Base-by-base conservation (phyloP, 768 basidiomycete species). In the Podaxis sp. region DNA sequence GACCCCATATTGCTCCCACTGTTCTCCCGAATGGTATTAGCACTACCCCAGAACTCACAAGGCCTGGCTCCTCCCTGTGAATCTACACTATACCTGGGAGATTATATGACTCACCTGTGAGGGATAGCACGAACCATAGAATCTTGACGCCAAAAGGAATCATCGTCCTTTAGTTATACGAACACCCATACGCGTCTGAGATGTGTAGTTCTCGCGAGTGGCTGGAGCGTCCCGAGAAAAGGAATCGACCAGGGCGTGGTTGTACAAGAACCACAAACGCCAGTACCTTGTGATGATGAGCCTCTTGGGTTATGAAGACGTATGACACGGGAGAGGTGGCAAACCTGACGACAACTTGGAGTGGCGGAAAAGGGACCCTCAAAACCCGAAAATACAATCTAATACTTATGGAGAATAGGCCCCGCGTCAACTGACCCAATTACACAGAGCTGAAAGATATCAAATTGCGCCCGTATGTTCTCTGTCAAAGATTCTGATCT, bases 61-160 rank as follows among this genome's bases (percentile, higher is more conserved):
- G 70, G 24, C 87, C 87, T 88, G 63, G 26, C 38, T 58, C 57
- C 28, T 30, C n/a, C 52, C 28, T 33, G 64, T 54, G 33, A 57
- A 57, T 55, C 24, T 48, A 19, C 54, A 24, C 48, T 5, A 12
- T 30, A 1, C 22, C 8, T 30, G 24, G 2, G 46, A 48, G 17
- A 39, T 26, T 58, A 51, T 38, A 44, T n/a, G 40, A 69, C 77
- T 57, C 63, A 86, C 87, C 86, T 66, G 79, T 74, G 22, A 85
- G 65, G 13, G 86, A 87, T 19, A 89, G 76, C 66, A 76, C 74
- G 66, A 85, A 85, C 86, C 86, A 89, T 52, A 75, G 74, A 49
- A 82, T 73, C 74, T 82, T 88, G 59, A 88, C 76, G 53, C 80
- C 77, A 59, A 81, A 82, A 19, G 84, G 77, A 39, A 87, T 78